phyloP scores from a whole-genome alignment of 176 grass and related monocot species.

The Dactylis glomerata region DNA sequence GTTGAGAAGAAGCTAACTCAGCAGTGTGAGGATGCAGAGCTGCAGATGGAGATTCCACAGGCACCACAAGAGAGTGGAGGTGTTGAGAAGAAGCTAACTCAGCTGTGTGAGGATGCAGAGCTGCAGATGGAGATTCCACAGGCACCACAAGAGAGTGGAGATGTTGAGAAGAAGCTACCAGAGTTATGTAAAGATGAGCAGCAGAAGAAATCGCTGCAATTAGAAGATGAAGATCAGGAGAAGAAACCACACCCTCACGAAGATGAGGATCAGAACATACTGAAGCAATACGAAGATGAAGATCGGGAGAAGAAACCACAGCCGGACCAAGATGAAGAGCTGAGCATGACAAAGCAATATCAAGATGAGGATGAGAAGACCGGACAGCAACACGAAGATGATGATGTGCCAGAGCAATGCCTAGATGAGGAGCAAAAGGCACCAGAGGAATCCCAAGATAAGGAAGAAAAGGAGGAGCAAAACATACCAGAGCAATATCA shows the following conservation, averaged over 20 bases:
- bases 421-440: slow-evolving; percentile 13
- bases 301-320: too few species aligned
- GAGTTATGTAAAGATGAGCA: slow-evolving; percentile 21
- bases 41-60: slow-evolving; percentile 17
- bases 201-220: too few species aligned
- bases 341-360: not conserved
- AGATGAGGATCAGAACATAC: too few species aligned
- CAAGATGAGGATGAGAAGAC: slow-evolving; percentile 24
- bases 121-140: slow-evolving; percentile 17
- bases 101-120: slow-evolving; percentile 18
- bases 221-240: too few species aligned
- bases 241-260: too few species aligned
- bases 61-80: slow-evolving; percentile 19
- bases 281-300: too few species aligned
- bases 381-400: slow-evolving; percentile 3
- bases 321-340: too few species aligned
- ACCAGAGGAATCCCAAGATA: slow-evolving; percentile 3
- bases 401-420: too few species aligned
- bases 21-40: slow-evolving; percentile 15
- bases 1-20: slow-evolving; percentile 16
- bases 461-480: not conserved
- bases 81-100: slow-evolving; percentile 17
- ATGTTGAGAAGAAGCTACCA: slow-evolving; percentile 13
- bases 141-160: slow-evolving; percentile 20
- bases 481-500: slow-evolving; percentile 7